phyloP scores from a whole-genome alignment of 1,284 basidiomycete genomes.

The Fistulinella staudtii region DNA sequence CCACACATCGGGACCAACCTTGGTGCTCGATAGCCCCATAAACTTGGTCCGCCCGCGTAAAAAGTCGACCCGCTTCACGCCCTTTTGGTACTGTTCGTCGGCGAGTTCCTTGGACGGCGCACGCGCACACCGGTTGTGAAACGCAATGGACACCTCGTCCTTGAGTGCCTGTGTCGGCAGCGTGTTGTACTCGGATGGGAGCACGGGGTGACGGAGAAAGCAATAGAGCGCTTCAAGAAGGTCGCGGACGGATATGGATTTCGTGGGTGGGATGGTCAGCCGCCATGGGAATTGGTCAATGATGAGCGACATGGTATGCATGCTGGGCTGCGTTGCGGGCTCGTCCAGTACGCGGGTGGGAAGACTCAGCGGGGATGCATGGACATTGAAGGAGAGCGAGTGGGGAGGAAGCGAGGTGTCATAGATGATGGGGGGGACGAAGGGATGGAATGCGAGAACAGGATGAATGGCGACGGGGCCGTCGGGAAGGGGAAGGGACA shows the following conservation, averaged over 20 bases:
- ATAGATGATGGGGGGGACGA: slow-evolving; percentile 35
- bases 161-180: slow-evolving; percentile 33
- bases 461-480: slow-evolving; percentile 39
- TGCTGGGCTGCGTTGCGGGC: slow-evolving; percentile 35
- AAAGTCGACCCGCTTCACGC: slow-evolving; percentile 45
- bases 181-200: slow-evolving; percentile 36
- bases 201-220: slow-evolving; percentile 38
- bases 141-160: slow-evolving; percentile 39
- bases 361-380: slow-evolving; percentile 27
- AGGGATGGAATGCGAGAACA: slow-evolving; percentile 41
- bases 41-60: slow-evolving; percentile 37
- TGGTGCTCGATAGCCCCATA: slow-evolving; percentile 36
- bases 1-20: slow-evolving; percentile 28
- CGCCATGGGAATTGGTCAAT: slow-evolving; percentile 35
- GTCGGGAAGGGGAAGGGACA: slow-evolving; percentile 21
- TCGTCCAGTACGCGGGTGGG: slow-evolving; percentile 29
- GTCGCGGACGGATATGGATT: slow-evolving; percentile 35
- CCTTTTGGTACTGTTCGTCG: slow-evolving; percentile 34
- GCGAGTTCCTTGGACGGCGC: slow-evolving; percentile 15
- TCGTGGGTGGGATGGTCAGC: slow-evolving; percentile 27
- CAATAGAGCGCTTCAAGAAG: slow-evolving; percentile 36
- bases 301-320: slow-evolving; percentile 28
- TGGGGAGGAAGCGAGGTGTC: slow-evolving; percentile 34
- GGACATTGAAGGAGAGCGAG: slow-evolving; percentile 26
- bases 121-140: slow-evolving; percentile 38